Evolutionary conservation across 495 filamentous ascomycete genomes (phyloP), one percentile per base, ranked within the genome.

Genomic region (Podospora comata): DNA sequence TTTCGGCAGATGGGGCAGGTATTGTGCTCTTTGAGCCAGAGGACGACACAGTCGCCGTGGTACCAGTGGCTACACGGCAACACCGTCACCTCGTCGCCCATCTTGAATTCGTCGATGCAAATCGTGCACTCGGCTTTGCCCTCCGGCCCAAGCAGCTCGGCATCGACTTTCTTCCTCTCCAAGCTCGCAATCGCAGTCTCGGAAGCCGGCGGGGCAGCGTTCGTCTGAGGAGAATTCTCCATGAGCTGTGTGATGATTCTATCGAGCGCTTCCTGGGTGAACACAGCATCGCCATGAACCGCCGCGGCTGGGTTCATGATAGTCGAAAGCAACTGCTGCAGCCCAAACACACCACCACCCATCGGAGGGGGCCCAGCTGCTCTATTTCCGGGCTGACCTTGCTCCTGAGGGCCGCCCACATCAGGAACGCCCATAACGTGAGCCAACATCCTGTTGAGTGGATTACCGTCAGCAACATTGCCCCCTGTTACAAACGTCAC

Each of bases 1-100:
- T 88, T 86, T 53, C 93, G 85, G 75, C 93, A 97, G 66, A 95
- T 91, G 3, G 93, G 93, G 73, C 93, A 97, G 2, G 93, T 96
- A 69, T 96, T 91, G 74, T 96, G 92, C 75, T 95, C 90, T 72
- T 84, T 86, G 34, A 97, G 78, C 93, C 93, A 97, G 62, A 89
- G 81, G 28, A 84, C 82, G 54, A 94, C 89, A 72, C 93, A 97
- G 16, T 85, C 79, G 61, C 85, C 88, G 74, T 96, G 92, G 76
- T 96, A 99, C 91, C 92, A 96, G 73, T 99, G 95, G 3, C 84
- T 89, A 79, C 95, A 99, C 2, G 94, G 94, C 30, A 99, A 78
- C 27, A 90, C 84, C 0, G 89, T 87, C 5, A 95, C 91, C 75
- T 93, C 88, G 27, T 89, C 90, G 16, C 88, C 91, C 44, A 91